Percentiles rank a stretch among this genome's conserved stretches.
phyloP scores from a whole-genome alignment of 2,329 filamentous ascomycete genomes.

The Talaromyces sp. region DNA sequence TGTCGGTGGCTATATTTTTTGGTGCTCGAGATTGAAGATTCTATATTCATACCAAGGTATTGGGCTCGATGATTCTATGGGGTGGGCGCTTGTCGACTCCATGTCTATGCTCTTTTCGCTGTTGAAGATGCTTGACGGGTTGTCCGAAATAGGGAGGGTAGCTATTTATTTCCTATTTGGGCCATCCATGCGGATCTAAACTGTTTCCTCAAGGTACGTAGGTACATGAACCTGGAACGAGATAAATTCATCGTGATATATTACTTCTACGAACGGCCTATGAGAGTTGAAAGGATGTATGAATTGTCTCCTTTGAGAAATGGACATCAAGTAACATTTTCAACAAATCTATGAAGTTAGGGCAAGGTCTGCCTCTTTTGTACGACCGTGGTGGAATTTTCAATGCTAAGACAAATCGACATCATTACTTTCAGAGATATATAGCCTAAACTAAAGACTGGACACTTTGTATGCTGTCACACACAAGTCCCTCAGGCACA shows the following conservation, averaged over 20 bases:
- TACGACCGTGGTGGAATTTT: not conserved
- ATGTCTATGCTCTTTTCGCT: not conserved
- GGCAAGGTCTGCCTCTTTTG: not conserved
- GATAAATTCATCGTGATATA: not conserved
- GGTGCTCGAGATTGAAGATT: too few species aligned
- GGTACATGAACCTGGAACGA: not conserved
- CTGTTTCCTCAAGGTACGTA: not conserved
- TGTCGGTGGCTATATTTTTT: not conserved
- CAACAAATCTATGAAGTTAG: too few species aligned
- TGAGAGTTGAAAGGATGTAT: not conserved
- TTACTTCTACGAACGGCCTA: not conserved
- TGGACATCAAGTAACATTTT: not conserved
- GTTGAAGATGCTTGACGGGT: not conserved
- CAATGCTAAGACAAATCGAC: not conserved
- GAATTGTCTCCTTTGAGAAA: not conserved
- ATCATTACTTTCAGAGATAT: not conserved
- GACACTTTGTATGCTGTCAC: not conserved
- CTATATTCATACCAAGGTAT: too few species aligned
- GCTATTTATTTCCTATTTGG: constrained; percentile 1
- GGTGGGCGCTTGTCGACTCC: not conserved
- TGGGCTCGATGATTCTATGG: not conserved
- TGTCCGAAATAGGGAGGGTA: not conserved
- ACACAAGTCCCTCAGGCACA: not conserved
- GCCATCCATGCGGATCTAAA: not conserved
- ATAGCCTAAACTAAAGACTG: not conserved